Base-by-base conservation (phyloP, 192 early-diverging fungal genomes). In the Gaertneriomyces semiglobifer region DNA sequence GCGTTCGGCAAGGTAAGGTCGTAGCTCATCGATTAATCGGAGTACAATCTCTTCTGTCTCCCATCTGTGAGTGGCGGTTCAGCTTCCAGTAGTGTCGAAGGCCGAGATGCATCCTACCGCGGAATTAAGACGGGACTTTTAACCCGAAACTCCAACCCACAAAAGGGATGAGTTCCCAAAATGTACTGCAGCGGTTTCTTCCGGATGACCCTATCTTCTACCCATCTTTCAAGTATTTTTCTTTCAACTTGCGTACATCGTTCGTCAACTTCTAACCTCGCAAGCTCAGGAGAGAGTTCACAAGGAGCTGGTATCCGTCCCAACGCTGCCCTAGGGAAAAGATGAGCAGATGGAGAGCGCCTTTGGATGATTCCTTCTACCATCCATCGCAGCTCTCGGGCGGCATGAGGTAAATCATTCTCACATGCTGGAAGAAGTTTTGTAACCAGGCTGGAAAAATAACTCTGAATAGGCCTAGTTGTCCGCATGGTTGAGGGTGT, bases 21-120 rank as follows among this genome's bases (percentile, higher is more conserved):
- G 74, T 8, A 94, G 44, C 42, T 81, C 33, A 6, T 69, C 53
- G 33, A 84, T 75, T 9, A 93, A 65, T 9, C 82, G 72, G 19
- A 79, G 56, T n/a, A 87, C 82, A 92, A 92, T 94, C 78, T 95
- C 92, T 77, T 98, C 93, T 2, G 95, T 98, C 75, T 98, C 95
- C 91, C 88, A 91, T 84, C 71, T 72, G 11, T 8, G 9, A 38
- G 44, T 55, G 48, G 20, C 43, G 58, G 55, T 14, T 3, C 18
- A 18, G 45, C 47, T 33, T 45, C 40, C 6, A 19, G 12, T 7
- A 52, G 5, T 54, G 10, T 38, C 25, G 6, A 38, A 77, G 11
- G 69, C n/a, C n/a, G 12, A 40, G 5, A 44, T 11, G 90, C 90
- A 70, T 92, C 90, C 88, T 83, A 89, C 84, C 64, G 55, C 55